Percentiles rank a stretch among this genome's conserved stretches.
Conservation (phyloP, 2,329 filamentous ascomycete species). For the Microcyclospora tardicrescens region DNA sequence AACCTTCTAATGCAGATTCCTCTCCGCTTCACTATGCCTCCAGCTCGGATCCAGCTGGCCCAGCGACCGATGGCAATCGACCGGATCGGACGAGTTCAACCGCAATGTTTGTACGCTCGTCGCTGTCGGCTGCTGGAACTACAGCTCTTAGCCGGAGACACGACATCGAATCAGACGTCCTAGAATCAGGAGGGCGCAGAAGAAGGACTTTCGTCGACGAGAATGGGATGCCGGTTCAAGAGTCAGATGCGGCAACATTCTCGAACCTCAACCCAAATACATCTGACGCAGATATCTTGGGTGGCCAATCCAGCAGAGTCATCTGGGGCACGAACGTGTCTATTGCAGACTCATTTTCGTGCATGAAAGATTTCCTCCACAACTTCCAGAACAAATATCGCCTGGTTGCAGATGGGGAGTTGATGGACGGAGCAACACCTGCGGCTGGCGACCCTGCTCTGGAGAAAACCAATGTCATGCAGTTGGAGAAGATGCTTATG, state of each 20-base stretch:
- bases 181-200: constrained; percentile 39
- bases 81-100: constrained; percentile 54
- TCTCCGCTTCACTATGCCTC: constrained; percentile 85
- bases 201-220: constrained; percentile 52
- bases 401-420: constrained; percentile 75
- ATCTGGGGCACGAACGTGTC: constrained; percentile 98
- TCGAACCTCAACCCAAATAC: constrained; percentile 66
- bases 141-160: constrained; percentile 55
- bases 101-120: constrained; percentile 66
- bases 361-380: constrained; percentile 82
- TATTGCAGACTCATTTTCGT: constrained; percentile 72
- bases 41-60: constrained; percentile 50
- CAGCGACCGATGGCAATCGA: constrained; percentile 33
- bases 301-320: constrained; percentile 65
- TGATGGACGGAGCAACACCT: constrained; percentile 56
- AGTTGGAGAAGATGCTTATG: constrained; percentile 81
- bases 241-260: constrained; percentile 50
- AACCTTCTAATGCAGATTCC: constrained; percentile 49
- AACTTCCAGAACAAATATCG: constrained; percentile 92
- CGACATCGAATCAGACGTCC: constrained; percentile 74
- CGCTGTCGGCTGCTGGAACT: constrained; percentile 40
- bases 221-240: constrained; percentile 45
- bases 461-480: constrained; percentile 69
- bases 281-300: constrained; percentile 79
- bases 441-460: constrained; percentile 55